phyloP scores from a whole-genome alignment of 257 asterid genomes.

The Jasminum sambac region DNA sequence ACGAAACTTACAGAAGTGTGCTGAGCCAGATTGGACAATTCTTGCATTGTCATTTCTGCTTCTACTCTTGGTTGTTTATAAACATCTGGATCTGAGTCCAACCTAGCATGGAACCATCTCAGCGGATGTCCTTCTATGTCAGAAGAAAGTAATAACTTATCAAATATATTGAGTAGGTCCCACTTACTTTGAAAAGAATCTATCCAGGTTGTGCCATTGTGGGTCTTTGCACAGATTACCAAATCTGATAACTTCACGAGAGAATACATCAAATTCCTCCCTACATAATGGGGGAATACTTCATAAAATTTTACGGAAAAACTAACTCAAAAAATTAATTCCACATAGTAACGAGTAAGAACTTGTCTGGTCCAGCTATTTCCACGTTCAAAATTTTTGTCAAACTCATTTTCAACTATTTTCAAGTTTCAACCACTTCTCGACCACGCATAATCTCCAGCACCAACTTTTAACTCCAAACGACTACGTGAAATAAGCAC shows the following conservation, averaged over 20 bases:
- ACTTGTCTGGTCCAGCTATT: not conserved
- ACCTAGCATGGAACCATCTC: slow-evolving; percentile 45
- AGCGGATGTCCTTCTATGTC: slow-evolving; percentile 25
- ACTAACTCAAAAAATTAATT: slow-evolving; percentile 1
- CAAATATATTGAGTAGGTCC: slow-evolving; percentile 17
- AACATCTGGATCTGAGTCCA: slow-evolving; percentile 76
- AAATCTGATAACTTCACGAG: slow-evolving; percentile 89
- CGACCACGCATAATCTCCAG: no score
- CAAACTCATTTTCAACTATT: no score
- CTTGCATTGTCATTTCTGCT: slow-evolving; percentile 87
- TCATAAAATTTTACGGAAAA: not conserved
- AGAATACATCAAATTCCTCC: slow-evolving; percentile 89
- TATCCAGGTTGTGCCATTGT: slow-evolving; percentile 91
- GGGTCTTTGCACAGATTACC: slow-evolving; percentile 97
- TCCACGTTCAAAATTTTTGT: no score
- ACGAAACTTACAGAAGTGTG: slow-evolving; percentile 81
- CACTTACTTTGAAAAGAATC: slow-evolving; percentile 79
- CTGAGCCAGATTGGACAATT: slow-evolving; percentile 80
- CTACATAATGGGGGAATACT: slow-evolving; percentile 41
- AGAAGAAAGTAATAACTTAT: slow-evolving; percentile 9
- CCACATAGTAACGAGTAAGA: not conserved
- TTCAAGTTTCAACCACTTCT: no score
- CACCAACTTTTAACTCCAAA: no score
- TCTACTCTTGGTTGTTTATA: slow-evolving; percentile 67
- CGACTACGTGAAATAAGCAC: no score